A percentile compares a stretch with the other conserved stretches of the same genome.
Conservation (phyloP, 164 flowering plant species). For the Litsea cubeba region DNA sequence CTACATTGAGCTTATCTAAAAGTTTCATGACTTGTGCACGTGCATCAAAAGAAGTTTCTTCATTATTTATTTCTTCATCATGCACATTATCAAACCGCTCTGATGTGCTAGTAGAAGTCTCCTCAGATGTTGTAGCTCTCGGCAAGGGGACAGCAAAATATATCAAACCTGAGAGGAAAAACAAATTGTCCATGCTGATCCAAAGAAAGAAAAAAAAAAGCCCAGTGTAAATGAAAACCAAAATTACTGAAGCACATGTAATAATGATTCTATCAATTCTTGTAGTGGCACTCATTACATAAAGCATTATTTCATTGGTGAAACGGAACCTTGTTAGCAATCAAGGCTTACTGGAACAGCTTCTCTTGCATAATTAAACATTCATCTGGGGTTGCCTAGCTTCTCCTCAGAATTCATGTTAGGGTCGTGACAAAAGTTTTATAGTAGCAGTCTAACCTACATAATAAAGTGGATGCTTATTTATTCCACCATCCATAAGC, state of each 20-base stretch:
- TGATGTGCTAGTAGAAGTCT: conserved; percentile 1
- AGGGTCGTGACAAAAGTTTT: too few relatives aligned
- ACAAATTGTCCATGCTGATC: neutral
- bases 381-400: neutral
- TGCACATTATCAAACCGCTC: neutral
- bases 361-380: neutral
- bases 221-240: neutral
- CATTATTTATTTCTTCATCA: neutral
- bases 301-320: neutral
- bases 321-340: too few relatives aligned
- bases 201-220: too few relatives aligned
- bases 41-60: neutral
- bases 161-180: neutral
- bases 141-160: neutral
- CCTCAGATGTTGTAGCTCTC: neutral
- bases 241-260: too few relatives aligned
- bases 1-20: neutral
- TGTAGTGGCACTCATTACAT: neutral
- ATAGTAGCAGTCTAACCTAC: too few relatives aligned
- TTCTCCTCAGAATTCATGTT: too few relatives aligned
- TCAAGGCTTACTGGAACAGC: neutral
- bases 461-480: too few relatives aligned
- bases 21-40: neutral
- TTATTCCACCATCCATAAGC: too few relatives aligned
- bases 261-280: neutral